A percentile compares a stretch with the other conserved stretches of the same genome.
phyloP scores from a whole-genome alignment of 768 basidiomycete species.

The Boletus coccyginus region DNA sequence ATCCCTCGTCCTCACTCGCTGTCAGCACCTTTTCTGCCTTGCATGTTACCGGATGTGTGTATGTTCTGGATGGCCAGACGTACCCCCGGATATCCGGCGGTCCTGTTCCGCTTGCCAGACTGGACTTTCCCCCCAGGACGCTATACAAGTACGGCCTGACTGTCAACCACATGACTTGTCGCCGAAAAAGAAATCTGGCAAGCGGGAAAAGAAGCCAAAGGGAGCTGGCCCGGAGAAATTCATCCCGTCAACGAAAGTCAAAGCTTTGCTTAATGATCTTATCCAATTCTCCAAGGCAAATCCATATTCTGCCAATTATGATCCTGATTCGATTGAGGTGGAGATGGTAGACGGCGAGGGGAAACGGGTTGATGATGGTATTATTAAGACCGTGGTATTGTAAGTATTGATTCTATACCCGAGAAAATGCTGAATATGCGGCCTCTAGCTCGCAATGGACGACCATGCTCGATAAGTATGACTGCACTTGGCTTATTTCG shows the following conservation, averaged over 20 bases:
- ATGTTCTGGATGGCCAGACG: conserved; percentile 78
- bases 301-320: conserved; percentile 85
- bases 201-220: conserved; percentile 66
- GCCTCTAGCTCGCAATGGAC: conserved; percentile 85
- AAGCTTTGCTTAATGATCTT: conserved; percentile 77
- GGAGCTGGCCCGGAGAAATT: conserved; percentile 53
- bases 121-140: conserved; percentile 66
- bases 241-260: conserved; percentile 85
- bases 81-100: conserved; percentile 51
- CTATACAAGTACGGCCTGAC: conserved; percentile 77
- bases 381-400: conserved; percentile 94
- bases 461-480: conserved; percentile 84
- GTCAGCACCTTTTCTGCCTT: conserved; percentile 91
- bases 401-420: conserved; percentile 43
- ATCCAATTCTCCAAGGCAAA: conserved; percentile 79
- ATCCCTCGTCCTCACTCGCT: conserved; percentile 79
- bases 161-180: conserved; percentile 37
- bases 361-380: conserved; percentile 62
- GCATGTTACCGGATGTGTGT: conserved; percentile 81
- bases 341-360: conserved; percentile 78
- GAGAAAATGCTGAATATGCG: conserved; percentile 13
- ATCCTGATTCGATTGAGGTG: conserved; percentile 67
- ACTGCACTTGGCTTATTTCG: background rate
- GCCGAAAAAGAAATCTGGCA: conserved; percentile 60
- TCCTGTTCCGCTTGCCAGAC: conserved; percentile 79